phyloP scores from a whole-genome alignment of 2,329 filamentous ascomycete genomes.

The Coleophoma crateriformis region DNA sequence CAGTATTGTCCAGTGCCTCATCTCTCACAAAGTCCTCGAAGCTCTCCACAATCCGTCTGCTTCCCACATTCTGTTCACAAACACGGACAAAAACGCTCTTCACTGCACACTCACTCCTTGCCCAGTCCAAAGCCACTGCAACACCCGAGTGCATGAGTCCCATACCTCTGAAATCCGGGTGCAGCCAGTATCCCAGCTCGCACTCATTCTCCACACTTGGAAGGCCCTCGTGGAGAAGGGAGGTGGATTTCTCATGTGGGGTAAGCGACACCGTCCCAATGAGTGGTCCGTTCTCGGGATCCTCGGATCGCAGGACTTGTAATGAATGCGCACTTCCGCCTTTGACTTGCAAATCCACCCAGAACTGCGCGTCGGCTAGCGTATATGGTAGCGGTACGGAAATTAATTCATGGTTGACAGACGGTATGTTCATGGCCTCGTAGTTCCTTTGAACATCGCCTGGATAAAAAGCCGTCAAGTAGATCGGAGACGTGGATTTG shows the following conservation, averaged over 20 bases:
- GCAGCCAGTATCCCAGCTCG: conserved; percentile 11
- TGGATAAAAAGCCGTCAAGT: no score
- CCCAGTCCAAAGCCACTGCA: conserved; percentile 6
- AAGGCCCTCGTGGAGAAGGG: not conserved
- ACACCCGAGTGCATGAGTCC: conserved; percentile 9
- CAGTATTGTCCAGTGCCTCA: not conserved
- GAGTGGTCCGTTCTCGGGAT: conserved; percentile 1
- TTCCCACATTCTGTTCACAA: conserved; percentile 7
- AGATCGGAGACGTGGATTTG: no score
- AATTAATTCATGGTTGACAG: conserved; percentile 5
- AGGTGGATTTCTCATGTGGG: not conserved
- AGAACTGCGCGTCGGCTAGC: conserved; percentile 6
- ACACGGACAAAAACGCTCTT: conserved; percentile 3
- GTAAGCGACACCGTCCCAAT: conserved; percentile 2
- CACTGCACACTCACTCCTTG: conserved; percentile 1
- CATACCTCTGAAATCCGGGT: conserved; percentile 6
- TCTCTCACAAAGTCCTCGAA: conserved; percentile 5
- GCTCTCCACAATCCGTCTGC: conserved; percentile 5
- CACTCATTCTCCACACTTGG: not conserved
- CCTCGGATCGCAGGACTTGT: not conserved
- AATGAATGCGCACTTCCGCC: not conserved
- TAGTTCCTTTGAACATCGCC: not conserved
- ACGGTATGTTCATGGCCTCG: not conserved
- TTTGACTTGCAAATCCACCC: conserved; percentile 4
- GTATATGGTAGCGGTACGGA: conserved; percentile 5